phyloP scores from a whole-genome alignment of 1,284 basidiomycete genomes.

The Lignosus rhinocerotis region DNA sequence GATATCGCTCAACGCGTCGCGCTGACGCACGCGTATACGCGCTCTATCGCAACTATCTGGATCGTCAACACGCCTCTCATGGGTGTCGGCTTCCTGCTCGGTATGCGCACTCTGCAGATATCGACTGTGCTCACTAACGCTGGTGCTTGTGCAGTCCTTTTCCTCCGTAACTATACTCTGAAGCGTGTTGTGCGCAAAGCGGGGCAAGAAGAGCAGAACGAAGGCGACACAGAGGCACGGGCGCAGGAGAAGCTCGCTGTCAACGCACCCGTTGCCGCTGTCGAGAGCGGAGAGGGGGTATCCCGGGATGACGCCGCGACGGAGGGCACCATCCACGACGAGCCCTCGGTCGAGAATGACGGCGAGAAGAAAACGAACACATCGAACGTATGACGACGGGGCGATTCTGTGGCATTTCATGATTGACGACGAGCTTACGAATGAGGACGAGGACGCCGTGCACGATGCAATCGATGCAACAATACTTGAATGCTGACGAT shows the following conservation, averaged over 20 bases:
- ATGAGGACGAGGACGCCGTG: not conserved
- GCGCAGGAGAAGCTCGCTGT: constrained; percentile 16
- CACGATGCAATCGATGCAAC: not conserved
- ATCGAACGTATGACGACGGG: not conserved
- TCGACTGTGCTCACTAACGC: constrained; percentile 26
- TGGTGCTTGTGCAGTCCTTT: constrained; percentile 38
- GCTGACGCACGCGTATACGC: constrained; percentile 70
- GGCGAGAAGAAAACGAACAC: constrained; percentile 5
- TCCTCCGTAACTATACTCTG: constrained; percentile 64
- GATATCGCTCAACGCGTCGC: constrained; percentile 47
- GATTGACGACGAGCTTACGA: not conserved
- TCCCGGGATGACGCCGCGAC: constrained; percentile 12
- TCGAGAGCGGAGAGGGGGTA: constrained; percentile 6
- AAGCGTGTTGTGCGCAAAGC: constrained; percentile 52
- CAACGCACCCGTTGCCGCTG: constrained; percentile 3
- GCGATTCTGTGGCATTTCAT: not conserved
- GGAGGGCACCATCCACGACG: constrained; percentile 13
- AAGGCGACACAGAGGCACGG: constrained; percentile 23
- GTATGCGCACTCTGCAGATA: constrained; percentile 47
- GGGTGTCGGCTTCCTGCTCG: constrained; percentile 59
- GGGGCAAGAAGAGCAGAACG: constrained; percentile 30
- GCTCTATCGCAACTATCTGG: constrained; percentile 74
- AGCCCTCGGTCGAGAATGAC: constrained; percentile 3
- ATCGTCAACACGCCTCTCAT: constrained; percentile 62
- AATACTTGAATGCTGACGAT: too few relatives aligned